Evolutionary conservation across 2,329 filamentous ascomycete species (phyloP), one percentile per base, ranked within the genome.

Genomic region (Macrophomina pseudophaseolina): DNA sequence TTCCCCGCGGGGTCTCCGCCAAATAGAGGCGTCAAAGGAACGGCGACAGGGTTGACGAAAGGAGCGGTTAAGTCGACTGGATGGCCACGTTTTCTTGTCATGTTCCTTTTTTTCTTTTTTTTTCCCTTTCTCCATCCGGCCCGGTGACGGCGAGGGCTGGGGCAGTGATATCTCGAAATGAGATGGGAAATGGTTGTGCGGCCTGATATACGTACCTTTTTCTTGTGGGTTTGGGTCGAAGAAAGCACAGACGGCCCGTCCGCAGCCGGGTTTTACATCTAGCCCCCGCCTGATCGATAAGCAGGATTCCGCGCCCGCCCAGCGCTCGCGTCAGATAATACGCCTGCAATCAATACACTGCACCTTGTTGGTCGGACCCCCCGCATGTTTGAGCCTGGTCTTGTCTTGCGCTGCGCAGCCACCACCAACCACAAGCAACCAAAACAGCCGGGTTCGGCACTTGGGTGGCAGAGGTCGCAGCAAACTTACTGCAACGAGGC

Each of bases 1-100:
- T 62, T 62, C 58, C 58, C 58, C 58, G 58, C 58, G 58, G 58
- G 58, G 58, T 62, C 58, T 62, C 58, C 58, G 58, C 58, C 54
- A 59, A 59, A 48, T n/a, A 9, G 4, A 46, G 30, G 33, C 8
- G 18, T 23, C 23, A 32, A 49, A 49, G 12, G 32, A 49, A 49
- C 42, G 12, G 42, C 30, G 32, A 32, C 44, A 49, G 58, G 9
- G 30, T 46, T 42, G 48, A 28, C 18, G 18, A n/a, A 28, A 23
- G 6, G 28, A 60, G 18, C 56, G 40, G 40, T 35, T 23, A 12
- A 11, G 7, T n/a, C 4, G 14, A 18, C 9, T 12, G 33, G 33
- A 30, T 18, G 23, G 54, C 38, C 40, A 30, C 54, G 54, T 38
- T 33, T 35, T 23, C 52, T 28, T 16, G 16, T 11, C 16, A 28